Evolutionary conservation across 371 early-diverging fungal genomes (phyloP), one percentile per base, ranked within the genome.

Genomic region (Furculomyces boomerangus): DNA sequence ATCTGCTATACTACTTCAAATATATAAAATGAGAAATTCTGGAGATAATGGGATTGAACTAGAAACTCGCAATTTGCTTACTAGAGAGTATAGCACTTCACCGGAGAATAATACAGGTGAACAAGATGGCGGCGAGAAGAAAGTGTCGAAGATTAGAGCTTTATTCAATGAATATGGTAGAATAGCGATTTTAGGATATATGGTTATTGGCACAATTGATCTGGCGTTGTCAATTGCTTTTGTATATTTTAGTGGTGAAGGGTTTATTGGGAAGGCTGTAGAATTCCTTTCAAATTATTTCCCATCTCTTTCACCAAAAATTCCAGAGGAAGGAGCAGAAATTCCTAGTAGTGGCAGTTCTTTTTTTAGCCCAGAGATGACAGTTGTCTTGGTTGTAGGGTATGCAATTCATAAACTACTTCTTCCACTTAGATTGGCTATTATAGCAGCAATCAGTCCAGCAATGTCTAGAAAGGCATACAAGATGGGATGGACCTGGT

Each of bases 321-420:
- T 18, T n/a, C 28, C 25, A 27, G 3, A 25, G 7, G 50, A 30
- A 14, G 30, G 8, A 18, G n/a, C 30, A 14, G 13, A 49, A 49
- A n/a, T 18, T 18, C 3, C 50, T 18, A 27, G n/a, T 7, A 3
- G 7, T 13, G 13, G 24, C 27, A 3, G 14, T 8, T 28, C 28
- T 30, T 16, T 7, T 8, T 30, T 49, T n/a, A 27, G 27, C 16
- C 50, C 50, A 27, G 62, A 58, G 54, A 65, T 60, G 67, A 67
- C 62, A 24, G 67, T 67, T 14, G 68, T 69, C 18, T 13, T 68
- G 40, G 46, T 69, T 24, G 60, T 64, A 5, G 68, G 65, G 28
- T 68, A 68, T 29, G 65, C 70, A 1, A 55, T 68, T 27, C 68
- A 68, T 57, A 68, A 68, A 54, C 59, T 66, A 30, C 54, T 68